Evolutionary conservation across 2,329 filamentous ascomycete species (phyloP), one percentile per base, ranked within the genome.

Genomic region (Arthrobotrys iridis): DNA sequence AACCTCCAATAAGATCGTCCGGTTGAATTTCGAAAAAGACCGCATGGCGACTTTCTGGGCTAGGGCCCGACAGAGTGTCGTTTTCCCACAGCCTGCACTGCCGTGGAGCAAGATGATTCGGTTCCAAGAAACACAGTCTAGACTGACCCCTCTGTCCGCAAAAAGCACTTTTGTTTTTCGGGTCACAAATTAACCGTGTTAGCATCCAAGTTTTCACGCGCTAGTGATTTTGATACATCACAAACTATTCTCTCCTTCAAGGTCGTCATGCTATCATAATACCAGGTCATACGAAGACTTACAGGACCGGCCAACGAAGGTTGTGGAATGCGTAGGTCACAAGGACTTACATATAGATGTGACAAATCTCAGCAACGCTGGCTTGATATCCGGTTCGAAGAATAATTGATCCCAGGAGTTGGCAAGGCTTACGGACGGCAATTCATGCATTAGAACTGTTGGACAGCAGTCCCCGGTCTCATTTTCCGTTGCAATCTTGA

Each of bases 1-100:
- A 45, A 80, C 77, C 58, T 80, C 78, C 7, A 79, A 48, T 3
- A 80, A 37, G 22, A 76, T 52, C 15, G 62, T 76, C 13, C 73
- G 64, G 8, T 72, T 77, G 68, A 78, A 80, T 24, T 70, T 77
- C n/a, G 63, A 77, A 2, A 78, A 78, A 20, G 78, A 76, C 7
- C 79, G 74, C 43, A 79, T 79, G 13, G 79, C 78, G n/a, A 79
- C 64, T 48, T 80, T 80, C 35, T 80, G 78, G 22, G 79, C 78
- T 15, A 80, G 66, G 28, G 79, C 78, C 15, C 77, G 45, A n/a
- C 70, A 79, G 10, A 79, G 70, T 33, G 76, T 77, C 4, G 78
- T 80, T 74, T 80, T 79, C 3, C 79, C 79, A 35, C 76, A 78
- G 8, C 79, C 79, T 28, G 78, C 77, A 41, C 77, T 70, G 1